Evolutionary conservation across 1,284 basidiomycete genomes (phyloP), one percentile per base, ranked within the genome.

Genomic region (Macrocystidia cucumis): DNA sequence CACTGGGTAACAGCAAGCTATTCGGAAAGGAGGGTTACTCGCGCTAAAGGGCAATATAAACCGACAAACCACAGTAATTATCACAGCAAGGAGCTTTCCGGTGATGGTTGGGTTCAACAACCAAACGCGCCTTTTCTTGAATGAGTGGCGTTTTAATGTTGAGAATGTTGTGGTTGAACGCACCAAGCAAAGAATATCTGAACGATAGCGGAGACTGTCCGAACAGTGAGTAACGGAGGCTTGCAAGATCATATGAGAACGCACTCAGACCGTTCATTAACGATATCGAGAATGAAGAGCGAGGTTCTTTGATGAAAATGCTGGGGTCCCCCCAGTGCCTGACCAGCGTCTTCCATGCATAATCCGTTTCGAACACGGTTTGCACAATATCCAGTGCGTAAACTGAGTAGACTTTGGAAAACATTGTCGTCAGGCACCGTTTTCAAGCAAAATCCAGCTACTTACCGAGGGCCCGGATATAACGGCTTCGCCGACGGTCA

Each of bases 181-280:
- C 7, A 7, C 25, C 25, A 27, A 16, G 25, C 25, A 27, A 27
- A 27, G 25, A 27, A 27, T 12, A 27, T 27, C 16, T 27, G 25
- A 16, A 16, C 16, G 3, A 16, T 27, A 12, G 25, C 25, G 5
- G 25, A 27, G 16, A 27, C 25, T 27, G 7, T 12, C 5, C n/a
- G 5, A 5, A 7, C 5, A 27, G n/a, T 27, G n/a, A 27, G 16
- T 3, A 3, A 27, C 16, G 25, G 25, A 27, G 7, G 7, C 25
- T 27, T n/a, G n/a, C 25, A n/a, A 12, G 25, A 27, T 12, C n/a
- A 7, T 7, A 16, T 7, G 25, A 3, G 25, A 27, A 27, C 5
- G 25, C 7, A 3, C 25, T 27, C 7, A 27, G n/a, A 5, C n/a
- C n/a, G 5, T 16, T 7, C 25, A 27, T 27, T 27, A n/a, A 27